A percentile compares a stretch with the other conserved stretches of the same genome.
phyloP scores from a whole-genome alignment of 2,329 filamentous ascomycete genomes.

The Biscogniauxia mediterranea region DNA sequence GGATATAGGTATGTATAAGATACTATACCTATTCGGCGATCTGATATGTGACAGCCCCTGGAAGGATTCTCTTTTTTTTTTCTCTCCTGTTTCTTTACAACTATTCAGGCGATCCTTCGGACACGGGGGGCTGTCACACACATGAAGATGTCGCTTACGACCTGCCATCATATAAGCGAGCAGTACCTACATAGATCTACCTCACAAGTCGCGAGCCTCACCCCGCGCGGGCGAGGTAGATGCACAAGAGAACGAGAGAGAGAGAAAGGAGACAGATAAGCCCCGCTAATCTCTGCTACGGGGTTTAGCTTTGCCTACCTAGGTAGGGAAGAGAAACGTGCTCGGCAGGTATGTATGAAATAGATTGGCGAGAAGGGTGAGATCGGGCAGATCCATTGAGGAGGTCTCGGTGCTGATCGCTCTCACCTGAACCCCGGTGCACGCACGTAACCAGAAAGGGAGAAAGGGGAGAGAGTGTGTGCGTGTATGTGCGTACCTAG shows the following conservation, averaged over 20 bases:
- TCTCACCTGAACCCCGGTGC: slow-evolving; percentile 5
- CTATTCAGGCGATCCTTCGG: background rate
- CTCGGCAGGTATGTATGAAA: slow-evolving; percentile 13
- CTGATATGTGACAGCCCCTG: background rate
- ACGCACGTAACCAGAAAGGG: slow-evolving; percentile 3
- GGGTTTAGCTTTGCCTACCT: background rate
- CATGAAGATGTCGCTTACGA: background rate
- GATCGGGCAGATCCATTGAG: slow-evolving; percentile 13
- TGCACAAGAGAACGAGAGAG: background rate
- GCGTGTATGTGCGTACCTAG: too few relatives aligned
- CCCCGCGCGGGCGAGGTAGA: background rate
- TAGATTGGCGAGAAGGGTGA: slow-evolving; percentile 21
- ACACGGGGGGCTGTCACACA: background rate
- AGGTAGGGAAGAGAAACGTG: background rate
- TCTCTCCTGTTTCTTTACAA: background rate
- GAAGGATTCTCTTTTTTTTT: background rate
- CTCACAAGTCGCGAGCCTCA: background rate
- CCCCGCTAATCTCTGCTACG: background rate
- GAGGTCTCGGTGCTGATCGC: slow-evolving; percentile 9
- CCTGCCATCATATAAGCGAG: background rate
- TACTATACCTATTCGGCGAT: background rate
- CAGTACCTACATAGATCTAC: background rate
- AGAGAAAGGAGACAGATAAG: background rate
- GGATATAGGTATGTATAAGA: too few relatives aligned
- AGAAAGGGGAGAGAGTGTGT: background rate